Evolutionary conservation across 768 basidiomycete species (phyloP), one percentile per base, ranked within the genome.

Genomic region (Mycena venus): DNA sequence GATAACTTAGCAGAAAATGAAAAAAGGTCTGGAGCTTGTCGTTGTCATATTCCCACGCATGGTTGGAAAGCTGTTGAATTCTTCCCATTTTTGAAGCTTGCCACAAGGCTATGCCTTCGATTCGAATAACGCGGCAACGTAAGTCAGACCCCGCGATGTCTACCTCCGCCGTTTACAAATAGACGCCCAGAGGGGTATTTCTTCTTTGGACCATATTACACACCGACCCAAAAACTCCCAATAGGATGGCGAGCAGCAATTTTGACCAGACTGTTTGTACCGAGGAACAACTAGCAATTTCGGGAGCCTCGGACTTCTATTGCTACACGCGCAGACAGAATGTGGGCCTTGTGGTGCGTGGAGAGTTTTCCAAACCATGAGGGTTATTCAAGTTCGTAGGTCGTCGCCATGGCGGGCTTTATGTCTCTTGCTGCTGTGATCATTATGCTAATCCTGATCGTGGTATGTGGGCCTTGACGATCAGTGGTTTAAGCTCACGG

Each of bases 241-340:
- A 5, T n/a, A 49, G n/a, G 4, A 49, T 49, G 47, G n/a, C 47
- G n/a, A 12, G 3, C 8, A 23, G 47, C 47, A 12, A n/a, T 68
- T 68, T 60, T 23, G 67, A 68, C 25, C 15, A 29, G 11, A 59
- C 67, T 15, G 67, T 68, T 0, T 68, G 67, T 29, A 49, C 67
- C 44, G 31, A 40, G 14, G 67, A 60, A 23, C 42, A 68, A 25
- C n/a, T 34, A 10, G 56, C 42, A 19, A 49, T 12, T 17, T 32
- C 40, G 15, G 67, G 67, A 32, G 21, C 38, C 4, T 59, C 55
- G 2, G 58, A 23, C 12, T 69, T 69, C 44, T 60, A 60, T 19
- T 69, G 68, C 58, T 69, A 69, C 68, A 60, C 68, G 19, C 68
- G 68, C 1, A 69, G 44, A n/a, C 44, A 69, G 23, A 69, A 69